A percentile compares a stretch with the other conserved stretches of the same genome.
phyloP scores from a whole-genome alignment of 331 rosid species.

The Spiraea crenata region DNA sequence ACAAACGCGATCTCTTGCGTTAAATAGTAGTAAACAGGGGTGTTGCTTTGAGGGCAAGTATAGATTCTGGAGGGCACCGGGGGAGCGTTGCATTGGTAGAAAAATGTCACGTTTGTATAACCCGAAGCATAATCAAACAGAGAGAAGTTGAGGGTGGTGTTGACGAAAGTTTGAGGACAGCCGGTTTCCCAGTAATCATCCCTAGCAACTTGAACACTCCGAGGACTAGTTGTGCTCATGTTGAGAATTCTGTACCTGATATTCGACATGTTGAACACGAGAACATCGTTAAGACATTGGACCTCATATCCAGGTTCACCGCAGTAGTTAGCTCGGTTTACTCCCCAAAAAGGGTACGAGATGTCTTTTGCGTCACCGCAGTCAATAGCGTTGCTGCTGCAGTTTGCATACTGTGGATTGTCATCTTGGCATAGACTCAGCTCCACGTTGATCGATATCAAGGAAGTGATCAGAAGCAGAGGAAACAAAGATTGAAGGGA shows the following conservation, averaged over 20 bases:
- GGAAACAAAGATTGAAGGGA: background rate
- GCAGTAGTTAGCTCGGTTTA: constrained; percentile 27
- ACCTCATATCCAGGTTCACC: constrained; percentile 36
- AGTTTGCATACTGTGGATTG: constrained; percentile 17
- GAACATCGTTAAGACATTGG: background rate
- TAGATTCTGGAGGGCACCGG: fast-evolving
- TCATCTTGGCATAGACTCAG: background rate
- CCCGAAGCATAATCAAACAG: background rate
- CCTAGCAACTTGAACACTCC: constrained; percentile 41
- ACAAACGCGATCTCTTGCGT: background rate
- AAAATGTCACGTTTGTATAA: background rate
- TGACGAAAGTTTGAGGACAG: constrained; percentile 22
- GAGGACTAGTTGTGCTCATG: background rate
- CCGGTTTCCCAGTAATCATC: constrained; percentile 23
- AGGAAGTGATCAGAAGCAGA: background rate
- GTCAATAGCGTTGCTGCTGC: constrained; percentile 14
- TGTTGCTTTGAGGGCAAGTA: no score
- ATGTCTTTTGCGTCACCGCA: constrained; percentile 13
- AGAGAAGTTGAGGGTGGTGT: constrained; percentile 1
- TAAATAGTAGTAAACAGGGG: background rate
- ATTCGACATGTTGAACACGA: constrained; percentile 4
- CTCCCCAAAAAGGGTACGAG: constrained; percentile 71
- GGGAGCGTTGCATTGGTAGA: background rate
- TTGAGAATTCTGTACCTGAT: constrained; percentile 31
- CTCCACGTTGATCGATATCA: background rate